Conservation (phyloP, 2,329 filamentous ascomycete genomes). For the Aspergillus sp. region DNA sequence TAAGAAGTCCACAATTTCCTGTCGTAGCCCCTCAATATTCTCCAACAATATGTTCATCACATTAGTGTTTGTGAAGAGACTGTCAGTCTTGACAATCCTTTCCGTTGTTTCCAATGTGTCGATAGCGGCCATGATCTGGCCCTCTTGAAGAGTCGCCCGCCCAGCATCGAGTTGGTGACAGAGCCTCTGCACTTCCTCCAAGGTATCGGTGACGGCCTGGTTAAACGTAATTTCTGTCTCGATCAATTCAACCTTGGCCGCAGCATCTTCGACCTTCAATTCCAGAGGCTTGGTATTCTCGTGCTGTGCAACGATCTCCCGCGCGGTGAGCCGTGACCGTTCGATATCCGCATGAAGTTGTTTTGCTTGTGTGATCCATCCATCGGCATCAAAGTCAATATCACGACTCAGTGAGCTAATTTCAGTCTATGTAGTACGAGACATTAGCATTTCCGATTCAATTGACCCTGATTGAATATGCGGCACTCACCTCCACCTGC, state of each 20-base stretch:
- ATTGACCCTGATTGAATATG: too few species aligned
- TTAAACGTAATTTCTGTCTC: constrained; percentile 59
- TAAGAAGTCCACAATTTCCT: constrained; percentile 62
- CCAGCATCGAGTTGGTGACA: constrained; percentile 45
- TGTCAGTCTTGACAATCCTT: constrained; percentile 19
- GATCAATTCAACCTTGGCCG: constrained; percentile 51
- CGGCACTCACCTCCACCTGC: constrained; percentile 45
- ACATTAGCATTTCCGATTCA: too few species aligned
- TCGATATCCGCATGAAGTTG: constrained; percentile 81
- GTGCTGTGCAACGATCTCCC: constrained; percentile 73
- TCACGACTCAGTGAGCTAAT: constrained; percentile 73
- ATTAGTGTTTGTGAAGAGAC: constrained; percentile 30
- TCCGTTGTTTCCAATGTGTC: constrained; percentile 44
- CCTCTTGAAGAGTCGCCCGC: constrained; percentile 40
- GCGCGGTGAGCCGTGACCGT: constrained; percentile 71
- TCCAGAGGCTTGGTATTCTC: constrained; percentile 63
- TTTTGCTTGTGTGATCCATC: constrained; percentile 82
- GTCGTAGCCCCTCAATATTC: constrained; percentile 62
- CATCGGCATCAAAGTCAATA: constrained; percentile 72
- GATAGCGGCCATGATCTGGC: constrained; percentile 44
- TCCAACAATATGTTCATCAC: constrained; percentile 55
- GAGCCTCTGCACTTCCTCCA: constrained; percentile 50
- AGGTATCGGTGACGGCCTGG: constrained; percentile 44
- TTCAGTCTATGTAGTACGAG: constrained; percentile 49
- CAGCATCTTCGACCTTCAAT: constrained; percentile 58